Evolutionary conservation across 495 filamentous ascomycete species (phyloP).

Genomic region (Neurospora sp.): DNA sequence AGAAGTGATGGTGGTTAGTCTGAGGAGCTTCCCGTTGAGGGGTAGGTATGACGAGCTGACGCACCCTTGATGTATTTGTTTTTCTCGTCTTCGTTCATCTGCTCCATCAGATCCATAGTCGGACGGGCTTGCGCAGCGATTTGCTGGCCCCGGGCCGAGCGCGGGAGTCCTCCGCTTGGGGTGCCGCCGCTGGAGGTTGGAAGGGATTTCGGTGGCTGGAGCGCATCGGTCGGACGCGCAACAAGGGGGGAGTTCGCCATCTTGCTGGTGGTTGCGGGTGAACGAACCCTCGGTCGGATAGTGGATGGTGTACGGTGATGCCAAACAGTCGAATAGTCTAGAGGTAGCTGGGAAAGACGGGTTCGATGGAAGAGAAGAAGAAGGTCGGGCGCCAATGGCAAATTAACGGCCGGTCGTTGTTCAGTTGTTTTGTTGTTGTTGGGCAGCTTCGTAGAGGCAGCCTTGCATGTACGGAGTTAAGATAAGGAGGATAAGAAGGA

Average conservation of each 20-base stretch:
- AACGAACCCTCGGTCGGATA: not conserved
- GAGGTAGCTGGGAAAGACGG: not conserved
- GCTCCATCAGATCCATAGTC: constrained; percentile 59
- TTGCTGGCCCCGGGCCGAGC: constrained; percentile 9
- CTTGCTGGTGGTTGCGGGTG: not conserved
- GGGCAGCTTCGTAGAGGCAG: not conserved
- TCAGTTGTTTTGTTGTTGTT: not conserved
- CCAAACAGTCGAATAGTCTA: not conserved
- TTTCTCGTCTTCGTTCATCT: constrained; percentile 80
- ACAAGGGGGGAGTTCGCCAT: constrained; percentile 32
- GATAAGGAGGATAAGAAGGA: not conserved
- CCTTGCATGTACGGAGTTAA: not conserved
- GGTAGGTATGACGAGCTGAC: not conserved
- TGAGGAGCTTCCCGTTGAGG: too few species aligned
- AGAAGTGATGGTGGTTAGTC: not conserved
- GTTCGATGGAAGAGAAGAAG: not conserved
- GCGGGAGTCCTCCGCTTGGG: constrained; percentile 1
- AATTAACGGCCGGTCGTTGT: not conserved
- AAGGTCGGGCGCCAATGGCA: not conserved
- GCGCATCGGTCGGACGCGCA: constrained; percentile 9
- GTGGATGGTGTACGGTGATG: not conserved
- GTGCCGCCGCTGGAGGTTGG: constrained; percentile 20
- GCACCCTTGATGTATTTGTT: constrained; percentile 82
- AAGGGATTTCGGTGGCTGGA: constrained; percentile 6
- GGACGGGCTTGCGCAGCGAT: constrained; percentile 7